A percentile compares a stretch with the other conserved stretches of the same genome.
phyloP scores from a whole-genome alignment of 108 stramenopile genomes.

The Mediolabrus comicus region DNA sequence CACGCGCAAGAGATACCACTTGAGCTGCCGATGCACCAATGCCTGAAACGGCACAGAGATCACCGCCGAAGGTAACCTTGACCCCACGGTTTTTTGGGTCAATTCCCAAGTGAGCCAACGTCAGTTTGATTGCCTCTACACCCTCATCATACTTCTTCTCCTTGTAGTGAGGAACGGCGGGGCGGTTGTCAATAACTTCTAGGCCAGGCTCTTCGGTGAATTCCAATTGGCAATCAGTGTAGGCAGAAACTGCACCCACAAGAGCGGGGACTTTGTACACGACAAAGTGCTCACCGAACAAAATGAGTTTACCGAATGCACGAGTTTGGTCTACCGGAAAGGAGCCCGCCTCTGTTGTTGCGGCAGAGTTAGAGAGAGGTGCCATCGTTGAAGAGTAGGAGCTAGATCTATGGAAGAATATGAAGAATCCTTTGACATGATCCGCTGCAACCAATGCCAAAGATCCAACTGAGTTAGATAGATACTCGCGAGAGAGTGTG shows the following conservation, averaged over 20 bases:
- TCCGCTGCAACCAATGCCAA: too few relatives aligned
- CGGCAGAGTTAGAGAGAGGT: too few relatives aligned
- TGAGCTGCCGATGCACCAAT: constrained; percentile 88
- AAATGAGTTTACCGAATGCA: constrained; percentile 84
- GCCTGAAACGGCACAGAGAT: constrained; percentile 76
- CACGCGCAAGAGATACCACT: constrained; percentile 78
- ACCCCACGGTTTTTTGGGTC: constrained; percentile 47
- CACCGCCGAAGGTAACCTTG: constrained; percentile 78
- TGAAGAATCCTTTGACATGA: too few relatives aligned
- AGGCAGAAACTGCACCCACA: constrained; percentile 82
- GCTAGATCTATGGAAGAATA: too few relatives aligned
- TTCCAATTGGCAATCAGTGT: constrained; percentile 72
- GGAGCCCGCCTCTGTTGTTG: too few relatives aligned
- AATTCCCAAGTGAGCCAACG: constrained; percentile 68
- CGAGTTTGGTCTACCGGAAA: constrained; percentile 52
- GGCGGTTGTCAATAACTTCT: constrained; percentile 77
- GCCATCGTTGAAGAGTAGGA: too few relatives aligned
- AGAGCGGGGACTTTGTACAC: constrained; percentile 88
- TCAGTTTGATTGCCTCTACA: constrained; percentile 65
- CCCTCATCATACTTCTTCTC: constrained; percentile 80
- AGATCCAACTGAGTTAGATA: too few relatives aligned
- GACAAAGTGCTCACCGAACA: constrained; percentile 91
- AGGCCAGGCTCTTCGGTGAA: constrained; percentile 49
- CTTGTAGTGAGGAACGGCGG: constrained; percentile 86
- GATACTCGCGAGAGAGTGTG: too few relatives aligned